Base-by-base conservation (phyloP, 805 yeast species). In the Ogataea wickerhamii region DNA sequence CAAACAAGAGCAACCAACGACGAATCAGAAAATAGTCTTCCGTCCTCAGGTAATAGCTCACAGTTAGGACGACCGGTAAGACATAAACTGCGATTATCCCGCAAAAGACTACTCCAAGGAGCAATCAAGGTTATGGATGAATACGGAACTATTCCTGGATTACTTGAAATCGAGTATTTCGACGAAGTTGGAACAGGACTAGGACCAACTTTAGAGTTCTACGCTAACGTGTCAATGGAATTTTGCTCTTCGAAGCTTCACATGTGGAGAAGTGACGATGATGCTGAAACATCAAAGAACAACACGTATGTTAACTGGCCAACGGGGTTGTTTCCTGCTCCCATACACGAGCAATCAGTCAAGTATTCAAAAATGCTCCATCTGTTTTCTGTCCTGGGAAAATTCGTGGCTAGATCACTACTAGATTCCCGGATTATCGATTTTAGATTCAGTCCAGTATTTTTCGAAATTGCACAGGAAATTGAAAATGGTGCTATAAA, bases 121-220 rank as follows among this genome's bases (percentile, higher is more conserved):
- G 94, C 95, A 0, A 60, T 84, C 35, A 86, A 86, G 52, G 83
- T 89, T 2, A 65, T 93, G 60, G 82, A 78, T 30, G 65, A 76
- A 34, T 82, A 87, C 56, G 95, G 93, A 0, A 64, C 84, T 0
- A 72, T 81, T n/a, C 88, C 96, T 1, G 82, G 87, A 20, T 68
- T 85, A 4, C 63, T 91, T 17, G 98, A 91, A 51, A 80, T 93
- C 39, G 96, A 89, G 56, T 91, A 84, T 52, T 78, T 73, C 45
- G 88, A 82, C 47, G 98, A 91, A 58, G 96, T 74, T 5, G 98
- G 98, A n/a, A 82, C 96, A 0, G 98, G 98, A 0, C 64, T 88
- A 31, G 98, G 98, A 0, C 98, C 98, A 3, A 91, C 98, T 0
- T 67, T 89, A 46, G 98, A 91, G 60, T 91, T 93, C 55, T 91